phyloP scores from a whole-genome alignment of 495 filamentous ascomycete genomes.

The Tuber aestivum region DNA sequence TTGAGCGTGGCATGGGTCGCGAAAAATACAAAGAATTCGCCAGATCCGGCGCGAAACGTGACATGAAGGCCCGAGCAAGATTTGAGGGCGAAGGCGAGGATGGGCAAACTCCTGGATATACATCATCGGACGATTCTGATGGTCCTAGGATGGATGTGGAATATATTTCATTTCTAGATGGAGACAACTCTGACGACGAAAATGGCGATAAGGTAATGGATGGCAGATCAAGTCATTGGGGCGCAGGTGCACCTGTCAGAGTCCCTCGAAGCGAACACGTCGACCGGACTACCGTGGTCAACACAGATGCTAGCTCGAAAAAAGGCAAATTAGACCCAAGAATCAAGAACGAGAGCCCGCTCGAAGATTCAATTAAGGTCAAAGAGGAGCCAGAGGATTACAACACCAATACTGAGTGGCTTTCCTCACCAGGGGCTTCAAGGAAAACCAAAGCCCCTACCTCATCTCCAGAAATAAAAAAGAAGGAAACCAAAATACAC shows the following conservation, averaged over 20 bases:
- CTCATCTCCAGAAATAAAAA: slow-evolving; percentile 8
- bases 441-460: slow-evolving; percentile 7
- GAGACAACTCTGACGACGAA: slow-evolving; percentile 13
- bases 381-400: slow-evolving; percentile 36
- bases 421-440: slow-evolving; percentile 5
- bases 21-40: slow-evolving; percentile 4
- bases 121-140: slow-evolving; percentile 31
- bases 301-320: slow-evolving; percentile 32
- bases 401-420: neutral
- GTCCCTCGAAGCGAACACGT: slow-evolving; percentile 33
- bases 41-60: neutral
- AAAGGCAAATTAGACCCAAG: slow-evolving; percentile 30
- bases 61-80: slow-evolving; percentile 7
- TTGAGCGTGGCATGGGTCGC: slow-evolving; percentile 26
- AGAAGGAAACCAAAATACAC: slow-evolving; percentile 1
- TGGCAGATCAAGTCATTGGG: slow-evolving; percentile 13
- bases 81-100: slow-evolving; percentile 10
- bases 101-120: slow-evolving; percentile 10
- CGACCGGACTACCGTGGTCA: slow-evolving; percentile 29
- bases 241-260: slow-evolving; percentile 36
- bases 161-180: slow-evolving; percentile 32
- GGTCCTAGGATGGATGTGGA: slow-evolving; percentile 39
- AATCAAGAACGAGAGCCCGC: slow-evolving; percentile 31
- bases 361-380: slow-evolving; percentile 35
- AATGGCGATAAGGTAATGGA: slow-evolving; percentile 14